phyloP scores from a whole-genome alignment of 2,329 filamentous ascomycete genomes.

The Ceratocystis cubensis region DNA sequence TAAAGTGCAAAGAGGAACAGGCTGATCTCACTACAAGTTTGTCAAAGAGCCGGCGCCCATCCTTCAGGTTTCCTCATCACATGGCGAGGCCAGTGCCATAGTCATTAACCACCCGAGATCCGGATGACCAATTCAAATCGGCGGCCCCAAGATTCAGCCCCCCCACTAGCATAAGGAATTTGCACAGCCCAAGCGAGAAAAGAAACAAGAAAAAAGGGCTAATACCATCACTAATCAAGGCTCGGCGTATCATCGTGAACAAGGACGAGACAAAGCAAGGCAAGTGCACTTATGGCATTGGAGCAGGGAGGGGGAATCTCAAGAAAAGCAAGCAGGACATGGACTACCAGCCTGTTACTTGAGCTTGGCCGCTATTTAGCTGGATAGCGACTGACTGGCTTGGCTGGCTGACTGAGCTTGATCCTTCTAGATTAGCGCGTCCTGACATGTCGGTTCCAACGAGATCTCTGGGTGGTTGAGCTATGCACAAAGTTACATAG shows the following conservation, averaged over 20 bases:
- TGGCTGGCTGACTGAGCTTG: neutral
- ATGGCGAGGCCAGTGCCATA: neutral
- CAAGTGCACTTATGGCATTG: too few species aligned
- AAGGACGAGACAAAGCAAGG: too few species aligned
- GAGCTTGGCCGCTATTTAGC: neutral
- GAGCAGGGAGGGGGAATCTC: neutral
- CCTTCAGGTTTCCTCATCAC: neutral
- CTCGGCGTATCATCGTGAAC: too few species aligned
- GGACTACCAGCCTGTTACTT: neutral
- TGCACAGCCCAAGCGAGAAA: neutral
- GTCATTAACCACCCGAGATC: neutral
- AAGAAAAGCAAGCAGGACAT: neutral
- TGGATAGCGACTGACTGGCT: neutral
- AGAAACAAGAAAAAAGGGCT: neutral
- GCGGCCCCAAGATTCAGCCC: too few species aligned
- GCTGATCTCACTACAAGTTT: neutral
- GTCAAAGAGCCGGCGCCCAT: neutral
- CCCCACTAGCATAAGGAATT: neutral
- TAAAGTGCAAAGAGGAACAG: too few species aligned
- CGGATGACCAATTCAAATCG: neutral
- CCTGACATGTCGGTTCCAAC: neutral
- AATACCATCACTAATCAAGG: neutral
- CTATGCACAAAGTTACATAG: neutral
- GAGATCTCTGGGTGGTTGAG: neutral
- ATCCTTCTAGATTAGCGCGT: slow-evolving; percentile 9